Base-by-base conservation (phyloP, 257 asterid genomes). In the Handroanthus guayacan region DNA sequence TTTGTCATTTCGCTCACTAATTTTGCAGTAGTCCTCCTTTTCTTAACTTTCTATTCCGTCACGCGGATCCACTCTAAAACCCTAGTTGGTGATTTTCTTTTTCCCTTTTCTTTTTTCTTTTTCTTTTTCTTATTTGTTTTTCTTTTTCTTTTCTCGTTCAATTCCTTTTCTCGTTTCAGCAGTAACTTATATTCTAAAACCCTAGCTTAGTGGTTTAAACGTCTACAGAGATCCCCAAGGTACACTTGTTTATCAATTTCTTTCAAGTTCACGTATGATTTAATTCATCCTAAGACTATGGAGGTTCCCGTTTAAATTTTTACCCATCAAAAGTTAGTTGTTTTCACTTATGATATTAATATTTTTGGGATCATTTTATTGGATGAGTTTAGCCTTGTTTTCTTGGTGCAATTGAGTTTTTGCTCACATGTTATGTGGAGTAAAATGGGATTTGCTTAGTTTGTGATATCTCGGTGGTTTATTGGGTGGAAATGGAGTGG, bases 141-240 rank as follows among this genome's bases (percentile, higher is more conserved):
- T 8, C 7, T 48, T 56, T 20, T 56, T 18, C 12, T 9, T 9
- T 3, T 18, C 2, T 7, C 13, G 31, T 8, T 18, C 8, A 37
- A 45, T 45, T 74, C 63, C 34, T 43, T 36, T 50, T 38, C 25
- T 25, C 11, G 71, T 45, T 37, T 51, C 38, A 47, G 36, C 61
- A 10, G 60, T 44, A 48, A 31, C 69, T 8, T 50, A 38, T 48
- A 63, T 60, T 50, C 81, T 77, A 60, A 76, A 77, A 48, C 71
- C 71, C 76, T 48, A 68, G 76, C 65, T 13, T 16, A 43, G 62
- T 13, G 80, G 51, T 60, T 58, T 58, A 58, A 56, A 37, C 66
- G 38, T 43, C 56, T 13, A 2, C 62, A 57, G 31, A 17, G 57
- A 18, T 37, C 36, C 38, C 71, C 45, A 61, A 77, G 81, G 76